These are phyloP conservation scores for Tulasnella sp. DNA, from an alignment of 768 basidiomycete genomes.

Conservation along the genomic window DNA sequence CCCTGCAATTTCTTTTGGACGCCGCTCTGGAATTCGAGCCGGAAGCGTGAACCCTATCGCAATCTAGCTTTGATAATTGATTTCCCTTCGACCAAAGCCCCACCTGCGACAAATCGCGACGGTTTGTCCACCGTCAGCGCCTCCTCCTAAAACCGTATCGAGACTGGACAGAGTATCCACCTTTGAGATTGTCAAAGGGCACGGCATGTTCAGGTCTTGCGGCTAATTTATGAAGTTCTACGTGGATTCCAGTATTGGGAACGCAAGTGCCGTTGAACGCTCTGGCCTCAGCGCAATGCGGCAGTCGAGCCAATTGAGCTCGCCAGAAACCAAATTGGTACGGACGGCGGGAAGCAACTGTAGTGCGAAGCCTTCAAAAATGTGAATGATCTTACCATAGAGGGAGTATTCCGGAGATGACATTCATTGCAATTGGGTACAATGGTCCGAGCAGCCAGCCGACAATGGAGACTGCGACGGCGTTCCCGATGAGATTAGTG, in stretches of 20 bases:
- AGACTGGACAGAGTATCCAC: too few relatives aligned
- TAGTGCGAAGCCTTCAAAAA: background rate
- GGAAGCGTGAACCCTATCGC: too few relatives aligned
- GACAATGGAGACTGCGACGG: constrained; percentile 38
- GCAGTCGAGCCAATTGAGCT: constrained; percentile 37
- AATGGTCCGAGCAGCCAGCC: constrained; percentile 41
- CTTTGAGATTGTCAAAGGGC: too few relatives aligned
- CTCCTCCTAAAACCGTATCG: too few relatives aligned
- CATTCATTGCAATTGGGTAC: constrained; percentile 30
- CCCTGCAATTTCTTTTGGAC: too few relatives aligned
- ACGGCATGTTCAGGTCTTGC: too few relatives aligned
- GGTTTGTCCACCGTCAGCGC: too few relatives aligned
- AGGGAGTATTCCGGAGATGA: constrained; percentile 13
- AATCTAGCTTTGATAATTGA: too few relatives aligned
- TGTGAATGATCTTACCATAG: background rate
- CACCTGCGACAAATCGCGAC: too few relatives aligned
- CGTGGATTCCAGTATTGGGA: background rate
- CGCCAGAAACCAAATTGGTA: background rate
- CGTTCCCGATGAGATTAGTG: constrained; percentile 36
- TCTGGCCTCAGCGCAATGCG: constrained; percentile 30
- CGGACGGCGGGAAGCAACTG: background rate
- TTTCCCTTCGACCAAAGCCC: too few relatives aligned
- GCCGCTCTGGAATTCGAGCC: too few relatives aligned
- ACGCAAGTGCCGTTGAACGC: background rate
- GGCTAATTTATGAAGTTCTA: too few relatives aligned